Conservation (phyloP, 2,329 filamentous ascomycete species). For the Aspergillus glaucus region DNA sequence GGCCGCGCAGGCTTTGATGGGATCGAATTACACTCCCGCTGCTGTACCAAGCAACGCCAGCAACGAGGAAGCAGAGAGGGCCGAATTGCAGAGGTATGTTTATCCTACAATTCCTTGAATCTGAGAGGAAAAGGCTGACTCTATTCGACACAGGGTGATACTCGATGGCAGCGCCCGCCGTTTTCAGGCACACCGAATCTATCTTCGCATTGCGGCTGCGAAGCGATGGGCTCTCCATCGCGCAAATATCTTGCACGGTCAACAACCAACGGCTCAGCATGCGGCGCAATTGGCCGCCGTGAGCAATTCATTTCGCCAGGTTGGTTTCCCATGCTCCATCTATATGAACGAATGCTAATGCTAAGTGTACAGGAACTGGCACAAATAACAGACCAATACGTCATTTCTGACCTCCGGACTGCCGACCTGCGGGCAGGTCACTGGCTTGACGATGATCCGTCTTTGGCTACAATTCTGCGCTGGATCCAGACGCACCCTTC, state of each 20-base stretch:
- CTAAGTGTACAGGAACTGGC: slow-evolving; percentile 46
- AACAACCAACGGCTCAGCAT: slow-evolving; percentile 44
- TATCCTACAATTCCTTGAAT: background rate
- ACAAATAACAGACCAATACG: slow-evolving; percentile 51
- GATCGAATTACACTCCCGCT: slow-evolving; percentile 46
- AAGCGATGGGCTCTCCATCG: slow-evolving; percentile 54
- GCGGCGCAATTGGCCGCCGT: slow-evolving; percentile 44
- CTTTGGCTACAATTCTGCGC: slow-evolving; percentile 44
- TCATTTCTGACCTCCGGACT: slow-evolving; percentile 50
- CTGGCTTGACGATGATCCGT: slow-evolving; percentile 57
- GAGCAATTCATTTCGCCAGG: slow-evolving; percentile 43
- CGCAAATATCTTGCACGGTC: slow-evolving; percentile 45
- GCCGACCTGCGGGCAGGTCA: slow-evolving; percentile 53
- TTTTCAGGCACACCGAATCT: slow-evolving; percentile 57
- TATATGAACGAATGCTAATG: background rate
- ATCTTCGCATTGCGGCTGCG: slow-evolving; percentile 53
- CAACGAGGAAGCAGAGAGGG: slow-evolving; percentile 50
- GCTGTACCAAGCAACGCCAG: slow-evolving; percentile 35
- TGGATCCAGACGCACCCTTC: slow-evolving; percentile 38
- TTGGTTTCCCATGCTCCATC: slow-evolving; percentile 26
- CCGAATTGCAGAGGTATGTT: slow-evolving; percentile 49
- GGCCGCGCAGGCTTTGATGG: slow-evolving; percentile 51
- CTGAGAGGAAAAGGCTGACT: background rate
- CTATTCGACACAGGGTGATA: slow-evolving; percentile 46
- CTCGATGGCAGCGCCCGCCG: slow-evolving; percentile 54